A percentile compares a stretch with the other conserved stretches of the same genome.
Conservation (phyloP, 768 basidiomycete species). For the Lentinula lateritia region DNA sequence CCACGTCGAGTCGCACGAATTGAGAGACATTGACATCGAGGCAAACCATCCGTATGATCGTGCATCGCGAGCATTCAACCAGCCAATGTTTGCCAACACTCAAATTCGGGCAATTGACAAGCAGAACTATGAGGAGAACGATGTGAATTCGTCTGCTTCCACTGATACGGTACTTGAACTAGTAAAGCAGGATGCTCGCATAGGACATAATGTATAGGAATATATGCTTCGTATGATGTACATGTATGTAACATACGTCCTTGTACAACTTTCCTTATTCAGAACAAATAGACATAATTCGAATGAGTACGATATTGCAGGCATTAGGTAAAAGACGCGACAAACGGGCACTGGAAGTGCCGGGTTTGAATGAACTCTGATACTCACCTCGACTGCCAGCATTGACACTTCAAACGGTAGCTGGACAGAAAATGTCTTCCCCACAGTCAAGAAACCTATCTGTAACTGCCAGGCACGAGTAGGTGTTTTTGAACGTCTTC, state of each 20-base stretch:
- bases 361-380: too few relatives aligned
- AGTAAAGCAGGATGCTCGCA: not conserved
- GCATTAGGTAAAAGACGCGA: too few relatives aligned
- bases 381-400: too few relatives aligned
- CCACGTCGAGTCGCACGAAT: constrained; percentile 26
- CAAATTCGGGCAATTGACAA: not conserved
- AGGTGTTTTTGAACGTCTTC: not conserved
- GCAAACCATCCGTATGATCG: not conserved
- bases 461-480: not conserved
- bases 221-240: too few relatives aligned
- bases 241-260: too few relatives aligned
- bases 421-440: not conserved
- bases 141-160: not conserved
- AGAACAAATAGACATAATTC: too few relatives aligned
- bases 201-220: not conserved
- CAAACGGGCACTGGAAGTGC: too few relatives aligned
- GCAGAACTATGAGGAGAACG: not conserved
- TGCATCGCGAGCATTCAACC: not conserved
- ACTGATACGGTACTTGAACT: not conserved
- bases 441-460: not conserved
- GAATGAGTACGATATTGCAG: too few relatives aligned
- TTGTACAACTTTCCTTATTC: too few relatives aligned
- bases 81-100: not conserved
- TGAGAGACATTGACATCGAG: constrained; percentile 16
- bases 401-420: not conserved